Evolutionary conservation across 331 rosid species (phyloP), one percentile per base, ranked within the genome.

Genomic region (Stylosanthes scabra): DNA sequence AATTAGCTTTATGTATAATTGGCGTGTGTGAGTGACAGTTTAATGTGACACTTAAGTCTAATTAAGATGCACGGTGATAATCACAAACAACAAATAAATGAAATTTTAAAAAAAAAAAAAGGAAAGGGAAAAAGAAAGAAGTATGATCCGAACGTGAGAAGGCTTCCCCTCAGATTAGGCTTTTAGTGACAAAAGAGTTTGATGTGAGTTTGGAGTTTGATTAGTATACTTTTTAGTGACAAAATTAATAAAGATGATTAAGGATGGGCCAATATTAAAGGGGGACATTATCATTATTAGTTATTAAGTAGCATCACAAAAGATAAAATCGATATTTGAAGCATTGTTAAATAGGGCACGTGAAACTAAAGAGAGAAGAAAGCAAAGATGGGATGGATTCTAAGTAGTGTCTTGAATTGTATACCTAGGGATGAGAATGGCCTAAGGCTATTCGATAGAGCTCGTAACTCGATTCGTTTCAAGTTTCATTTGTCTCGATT

Each of bases 361-460:
- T 81, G 86, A 88, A 85, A 20, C 25, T 20, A 20, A 20, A 83
- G 79, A 82, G 78, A 80, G 74, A 80, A 82, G 76, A 80, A 80
- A 76, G 64, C n/a, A 57, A 71, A 59, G 34, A 7, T 49, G 37
- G 50, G 9, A 55, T 15, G 28, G 10, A 34, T 34, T 34, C 3
- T 20, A 20, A 20, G 25, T 20, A 20, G 25, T 20, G 25, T 20
- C 1, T 20, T 20, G 25, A 20, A 20, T 20, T 20, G 25, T 20
- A 20, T 20, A 20, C 1, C 1, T 20, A 20, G 25, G 25, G 25
- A 20, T 20, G 25, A 20, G 25, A 20, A 20, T 20, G 25, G 1
- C 25, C 25, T n/a, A 20, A 20, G 25, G 25, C 25, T 20, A 20
- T 20, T 20, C 25, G 25, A 20, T 20, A 1, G 25, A 1, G 0